Evolutionary conservation across 192 early-diverging fungal genomes (phyloP).

Genomic region (Linnemannia hyalina): DNA sequence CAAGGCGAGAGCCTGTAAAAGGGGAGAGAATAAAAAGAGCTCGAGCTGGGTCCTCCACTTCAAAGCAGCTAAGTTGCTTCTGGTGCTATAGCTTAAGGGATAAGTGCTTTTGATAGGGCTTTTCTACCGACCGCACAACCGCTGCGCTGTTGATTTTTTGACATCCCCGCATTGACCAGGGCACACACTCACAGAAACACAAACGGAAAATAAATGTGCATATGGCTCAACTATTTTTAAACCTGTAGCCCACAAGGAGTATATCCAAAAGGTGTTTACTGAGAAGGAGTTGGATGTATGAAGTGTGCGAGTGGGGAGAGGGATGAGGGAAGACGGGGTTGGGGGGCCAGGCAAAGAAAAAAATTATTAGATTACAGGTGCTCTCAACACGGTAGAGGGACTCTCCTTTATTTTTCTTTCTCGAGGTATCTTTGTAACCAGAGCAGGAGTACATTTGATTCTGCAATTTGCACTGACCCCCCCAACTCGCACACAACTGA

Average conservation of each 20-base stretch:
- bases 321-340: background rate
- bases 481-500: background rate
- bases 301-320: background rate
- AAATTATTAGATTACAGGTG: background rate
- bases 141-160: background rate
- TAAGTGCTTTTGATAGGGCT: background rate
- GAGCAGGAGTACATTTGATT: background rate
- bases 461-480: background rate
- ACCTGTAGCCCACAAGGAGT: background rate
- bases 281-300: background rate
- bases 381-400: background rate
- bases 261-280: background rate
- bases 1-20: background rate
- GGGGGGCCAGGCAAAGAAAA: background rate
- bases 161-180: constrained; percentile 2
- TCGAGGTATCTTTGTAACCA: background rate
- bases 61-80: background rate
- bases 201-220: background rate
- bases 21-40: background rate
- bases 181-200: too few species aligned
- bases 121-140: background rate
- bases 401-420: background rate
- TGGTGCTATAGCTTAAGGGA: background rate
- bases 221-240: background rate
- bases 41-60: background rate